Evolutionary conservation across 2,329 filamentous ascomycete species (phyloP).

Genomic region (Tolypocladium paradoxum): DNA sequence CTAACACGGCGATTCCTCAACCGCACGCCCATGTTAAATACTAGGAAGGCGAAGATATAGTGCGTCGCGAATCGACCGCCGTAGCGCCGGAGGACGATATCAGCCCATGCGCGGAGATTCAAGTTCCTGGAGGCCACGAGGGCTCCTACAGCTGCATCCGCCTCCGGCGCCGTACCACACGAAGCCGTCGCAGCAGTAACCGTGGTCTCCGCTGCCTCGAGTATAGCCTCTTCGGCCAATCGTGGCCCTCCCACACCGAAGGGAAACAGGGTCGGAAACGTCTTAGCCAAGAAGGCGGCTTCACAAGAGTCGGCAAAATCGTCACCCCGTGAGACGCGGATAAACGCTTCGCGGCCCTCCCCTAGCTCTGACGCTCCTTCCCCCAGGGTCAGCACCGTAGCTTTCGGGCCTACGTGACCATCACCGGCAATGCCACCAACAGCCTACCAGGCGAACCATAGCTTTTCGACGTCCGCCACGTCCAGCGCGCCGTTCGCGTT

Average conservation of each 20-base stretch:
- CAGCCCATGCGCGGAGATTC: background rate
- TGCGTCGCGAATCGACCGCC: constrained; percentile 6
- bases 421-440: background rate
- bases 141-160: background rate
- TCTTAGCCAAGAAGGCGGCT: constrained; percentile 5
- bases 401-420: background rate
- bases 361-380: background rate
- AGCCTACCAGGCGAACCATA: background rate
- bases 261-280: constrained; percentile 6
- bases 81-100: constrained; percentile 9
- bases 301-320: constrained; percentile 6
- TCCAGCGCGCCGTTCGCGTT: constrained; percentile 4
- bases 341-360: background rate
- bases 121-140: background rate
- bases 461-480: constrained; percentile 1
- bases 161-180: background rate
- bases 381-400: background rate
- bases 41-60: constrained; percentile 5
- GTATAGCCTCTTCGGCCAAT: background rate
- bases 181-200: background rate
- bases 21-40: constrained; percentile 6
- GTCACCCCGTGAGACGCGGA: constrained; percentile 2
- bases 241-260: constrained; percentile 5
- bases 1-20: constrained; percentile 2
- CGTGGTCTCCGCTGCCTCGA: background rate